A percentile compares a stretch with the other conserved stretches of the same genome.
Evolutionary conservation across 805 yeast genomes (phyloP).

Genomic region (Teunomyces atbi): DNA sequence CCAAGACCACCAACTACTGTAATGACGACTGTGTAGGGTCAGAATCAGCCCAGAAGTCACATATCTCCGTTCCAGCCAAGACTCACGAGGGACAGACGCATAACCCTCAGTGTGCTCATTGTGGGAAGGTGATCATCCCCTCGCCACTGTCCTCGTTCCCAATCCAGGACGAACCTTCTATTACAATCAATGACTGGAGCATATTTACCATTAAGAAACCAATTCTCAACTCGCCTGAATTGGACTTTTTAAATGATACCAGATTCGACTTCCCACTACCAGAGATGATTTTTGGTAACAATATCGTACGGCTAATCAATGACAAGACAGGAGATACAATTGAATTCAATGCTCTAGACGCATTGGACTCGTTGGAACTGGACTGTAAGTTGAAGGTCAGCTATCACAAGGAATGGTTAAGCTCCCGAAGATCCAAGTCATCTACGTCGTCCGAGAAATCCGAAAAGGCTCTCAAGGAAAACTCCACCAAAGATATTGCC

Average conservation of each 20-base stretch:
- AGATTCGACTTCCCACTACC: constrained; percentile 80
- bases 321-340: constrained; percentile 44
- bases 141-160: constrained; percentile 69
- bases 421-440: constrained; percentile 30
- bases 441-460: constrained; percentile 18
- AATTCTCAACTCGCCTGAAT: constrained; percentile 68
- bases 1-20: constrained; percentile 2
- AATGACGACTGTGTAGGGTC: background rate
- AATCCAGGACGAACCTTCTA: constrained; percentile 63
- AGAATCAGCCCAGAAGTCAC: background rate
- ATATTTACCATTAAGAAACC: constrained; percentile 72
- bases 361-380: constrained; percentile 43
- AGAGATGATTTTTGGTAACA: constrained; percentile 96
- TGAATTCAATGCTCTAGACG: constrained; percentile 75
- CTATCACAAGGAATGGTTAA: constrained; percentile 81
- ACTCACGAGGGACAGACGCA: constrained; percentile 35
- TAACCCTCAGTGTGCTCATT: constrained; percentile 55
- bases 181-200: constrained; percentile 71
- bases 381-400: constrained; percentile 57
- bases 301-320: constrained; percentile 52
- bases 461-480: constrained; percentile 26
- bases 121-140: constrained; percentile 77
- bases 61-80: constrained; percentile 42
- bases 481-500: constrained; percentile 27
- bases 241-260: constrained; percentile 61